Base-by-base conservation (phyloP, 371 early-diverging fungal genomes). In the Mortierella sp. region DNA sequence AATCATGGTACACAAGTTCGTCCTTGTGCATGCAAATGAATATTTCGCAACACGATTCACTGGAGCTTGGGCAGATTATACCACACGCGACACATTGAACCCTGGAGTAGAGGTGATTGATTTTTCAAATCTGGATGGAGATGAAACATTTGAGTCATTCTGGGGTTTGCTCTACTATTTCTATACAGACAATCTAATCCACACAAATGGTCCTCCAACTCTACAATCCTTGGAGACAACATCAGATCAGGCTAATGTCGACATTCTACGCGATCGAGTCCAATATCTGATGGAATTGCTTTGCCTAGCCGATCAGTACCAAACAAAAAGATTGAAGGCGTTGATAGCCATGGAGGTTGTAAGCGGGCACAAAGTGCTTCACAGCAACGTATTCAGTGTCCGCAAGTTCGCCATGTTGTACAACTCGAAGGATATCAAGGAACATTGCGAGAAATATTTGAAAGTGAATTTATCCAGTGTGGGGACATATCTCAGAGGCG, bases 1-100 rank as follows among this genome's bases (percentile, higher is more conserved):
- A 40, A 77, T 77, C 19, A 4, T 58, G 38, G 78, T 69, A 7
- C 78, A 77, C 66, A 77, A 73, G 22, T 50, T 77, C n/a, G 40
- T 72, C 0, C 41, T 77, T 4, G 62, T 48, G 15, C 50, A 65
- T 28, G 21, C 63, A 13, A 72, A 65, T 21, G 63, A 77, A 0
- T 58, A 69, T 22, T 77, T 69, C 38, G 38, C 22, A 15, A 22
- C 36, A 13, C 43, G 62, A 19, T 73, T 72, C 38, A 65, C 62
- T 3, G 66, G 66, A 0, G 38, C n/a, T 0, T 72, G 73, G 78
- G 60, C 69, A 0, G 9, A 57, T 0, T n/a, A 24, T 2, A n/a
- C 52, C 2, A 62, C 65, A 4, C 45, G 63, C 0, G 70, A 77
- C n/a, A 55, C 61, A 10, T 16, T 15, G 3, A 41, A 53, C 0